These are phyloP conservation scores for Aurinia saxatilis DNA, from an alignment of 345 rosid genomes.

Conservation along the genomic window DNA sequence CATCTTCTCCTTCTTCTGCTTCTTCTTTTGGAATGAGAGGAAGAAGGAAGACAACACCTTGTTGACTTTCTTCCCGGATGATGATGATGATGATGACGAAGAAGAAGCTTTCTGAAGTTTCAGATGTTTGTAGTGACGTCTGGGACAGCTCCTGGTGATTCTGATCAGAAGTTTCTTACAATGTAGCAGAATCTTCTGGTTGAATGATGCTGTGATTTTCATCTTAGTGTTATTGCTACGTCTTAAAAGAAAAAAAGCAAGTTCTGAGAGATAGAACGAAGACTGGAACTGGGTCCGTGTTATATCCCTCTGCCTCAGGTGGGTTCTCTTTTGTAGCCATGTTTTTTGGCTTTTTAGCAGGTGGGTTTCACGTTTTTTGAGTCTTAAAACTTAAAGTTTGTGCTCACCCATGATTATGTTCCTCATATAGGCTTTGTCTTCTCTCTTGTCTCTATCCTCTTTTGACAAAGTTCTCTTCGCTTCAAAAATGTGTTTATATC, in stretches of 20 bases:
- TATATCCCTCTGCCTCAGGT: not conserved
- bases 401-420: conserved; percentile 12
- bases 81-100: not conserved
- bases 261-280: not conserved
- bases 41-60: conserved; percentile 21
- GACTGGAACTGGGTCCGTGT: not conserved
- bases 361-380: conserved; percentile 24
- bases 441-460: not conserved
- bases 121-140: conserved; percentile 16
- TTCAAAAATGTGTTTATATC: not conserved
- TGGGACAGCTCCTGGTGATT: conserved; percentile 15
- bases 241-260: not conserved
- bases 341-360: not conserved
- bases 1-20: conserved; percentile 25
- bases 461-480: conserved; percentile 15
- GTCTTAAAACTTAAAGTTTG: not conserved
- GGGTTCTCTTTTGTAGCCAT: conserved; percentile 13
- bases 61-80: conserved; percentile 12
- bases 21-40: conserved; percentile 22
- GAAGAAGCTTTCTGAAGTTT: conserved; percentile 8
- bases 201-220: conserved; percentile 16
- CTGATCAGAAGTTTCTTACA: conserved; percentile 17
- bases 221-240: not conserved
- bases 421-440: not conserved
- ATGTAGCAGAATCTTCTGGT: conserved; percentile 8